Evolutionary conservation across 169 alveolate species (phyloP), one percentile per base, ranked within the genome.

Genomic region (Babesia bovis): DNA sequence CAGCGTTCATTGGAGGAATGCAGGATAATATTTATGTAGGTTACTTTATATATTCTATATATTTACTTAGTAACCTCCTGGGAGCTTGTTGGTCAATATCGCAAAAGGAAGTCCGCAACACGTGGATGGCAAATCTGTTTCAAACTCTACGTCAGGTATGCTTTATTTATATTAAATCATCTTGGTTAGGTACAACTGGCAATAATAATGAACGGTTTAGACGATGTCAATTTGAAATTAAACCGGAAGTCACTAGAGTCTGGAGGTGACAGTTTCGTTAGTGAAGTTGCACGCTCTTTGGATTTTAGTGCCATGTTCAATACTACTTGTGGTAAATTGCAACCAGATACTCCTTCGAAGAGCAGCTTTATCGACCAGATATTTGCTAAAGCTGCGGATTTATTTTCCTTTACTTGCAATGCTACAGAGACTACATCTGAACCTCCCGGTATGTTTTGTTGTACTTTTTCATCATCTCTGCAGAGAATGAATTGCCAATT

Each of bases 61-160:
- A 6, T 0, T 4, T 4, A n/a, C 23, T 0, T 41, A 76, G 85
- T 13, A 78, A 78, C 33, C 87, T 78, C 28, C 35, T 78, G 10
- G 87, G 87, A 2, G 87, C 87, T 10, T 78, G 87, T 53, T 78
- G 87, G 87, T 78, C 87, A 21, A 68, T 78, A 78, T 78, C 87
- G 87, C 87, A 78, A 40, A 69, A 52, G 35, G 77, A 78, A 7
- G 36, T 58, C 4, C 68, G 87, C 12, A 65, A 68, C 42, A 45
- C 25, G 41, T 78, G 87, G 87, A 68, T 78, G 66, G 67, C 87
- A 50, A 78, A 78, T 23, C 76, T 78, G 15, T 78, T 78, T 47
- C 81, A 78, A 49, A 68, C 87, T 5, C 60, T 78, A 33, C 72
- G 87, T 65, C 87, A 78, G 69, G 82, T 78, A 67, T 1, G 52